A percentile compares a stretch with the other conserved stretches of the same genome.
Evolutionary conservation across 1,284 basidiomycete species (phyloP).

Genomic region (Sphaerobolus stellatus): DNA sequence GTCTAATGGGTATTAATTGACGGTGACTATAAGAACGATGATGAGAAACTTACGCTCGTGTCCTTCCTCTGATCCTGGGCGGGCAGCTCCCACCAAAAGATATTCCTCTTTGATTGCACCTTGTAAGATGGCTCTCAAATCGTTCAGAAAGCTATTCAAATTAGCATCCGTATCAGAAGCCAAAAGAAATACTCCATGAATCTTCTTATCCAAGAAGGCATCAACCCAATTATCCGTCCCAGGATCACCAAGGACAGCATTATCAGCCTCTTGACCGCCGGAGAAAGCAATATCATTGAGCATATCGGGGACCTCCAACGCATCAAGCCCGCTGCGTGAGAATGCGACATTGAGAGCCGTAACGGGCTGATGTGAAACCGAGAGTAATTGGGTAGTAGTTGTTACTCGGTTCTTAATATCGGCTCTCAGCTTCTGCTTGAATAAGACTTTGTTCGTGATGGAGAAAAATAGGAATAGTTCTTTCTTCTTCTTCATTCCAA

Average conservation of each 20-base stretch:
- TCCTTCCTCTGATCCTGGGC: slow-evolving; percentile 32
- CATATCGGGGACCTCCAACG: slow-evolving; percentile 36
- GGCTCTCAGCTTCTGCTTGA: slow-evolving; percentile 25
- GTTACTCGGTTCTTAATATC: neutral
- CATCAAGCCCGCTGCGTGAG: slow-evolving; percentile 30
- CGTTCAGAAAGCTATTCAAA: slow-evolving; percentile 21
- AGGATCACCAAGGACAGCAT: slow-evolving; percentile 27
- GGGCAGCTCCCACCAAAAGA: slow-evolving; percentile 30
- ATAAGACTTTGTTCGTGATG: slow-evolving; percentile 26
- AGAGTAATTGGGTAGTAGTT: slow-evolving; percentile 25
- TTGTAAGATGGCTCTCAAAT: slow-evolving; percentile 26
- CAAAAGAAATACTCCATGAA: slow-evolving; percentile 38
- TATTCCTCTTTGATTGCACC: slow-evolving; percentile 31
- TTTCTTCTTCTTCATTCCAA: slow-evolving; percentile 32
- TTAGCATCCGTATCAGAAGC: slow-evolving; percentile 31
- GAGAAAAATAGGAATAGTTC: slow-evolving; percentile 37
- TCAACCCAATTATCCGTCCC: slow-evolving; percentile 31
- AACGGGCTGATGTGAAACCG: slow-evolving; percentile 22
- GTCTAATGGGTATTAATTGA: neutral
- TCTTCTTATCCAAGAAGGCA: slow-evolving; percentile 30
- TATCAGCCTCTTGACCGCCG: slow-evolving; percentile 32
- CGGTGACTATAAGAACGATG: neutral
- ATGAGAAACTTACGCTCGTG: slow-evolving; percentile 32
- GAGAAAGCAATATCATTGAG: slow-evolving; percentile 33
- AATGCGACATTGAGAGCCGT: slow-evolving; percentile 36